A percentile compares a stretch with the other conserved stretches of the same genome.
Conservation (phyloP, 257 asterid species). For the Solanum chiquidenum region DNA sequence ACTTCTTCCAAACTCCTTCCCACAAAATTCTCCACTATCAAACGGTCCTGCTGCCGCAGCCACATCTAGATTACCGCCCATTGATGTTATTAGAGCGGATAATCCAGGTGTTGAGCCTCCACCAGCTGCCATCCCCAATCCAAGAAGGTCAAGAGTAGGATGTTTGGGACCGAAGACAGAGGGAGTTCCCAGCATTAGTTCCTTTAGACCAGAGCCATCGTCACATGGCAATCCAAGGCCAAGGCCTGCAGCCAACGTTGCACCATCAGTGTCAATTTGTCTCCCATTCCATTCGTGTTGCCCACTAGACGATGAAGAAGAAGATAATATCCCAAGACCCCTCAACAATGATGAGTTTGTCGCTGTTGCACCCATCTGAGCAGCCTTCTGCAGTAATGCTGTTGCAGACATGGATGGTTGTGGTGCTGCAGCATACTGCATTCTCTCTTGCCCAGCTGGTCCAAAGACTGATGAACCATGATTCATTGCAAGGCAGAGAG, state of each 20-base stretch:
- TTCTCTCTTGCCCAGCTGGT: conserved; percentile 41
- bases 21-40: conserved; percentile 25
- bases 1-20: conserved; percentile 36
- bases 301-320: conserved; percentile 25
- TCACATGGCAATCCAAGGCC: conserved; percentile 61
- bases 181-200: conserved; percentile 70
- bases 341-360: conserved; percentile 56
- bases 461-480: conserved; percentile 46
- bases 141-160: conserved; percentile 77
- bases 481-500: conserved; percentile 54
- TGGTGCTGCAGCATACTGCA: conserved; percentile 45
- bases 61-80: conserved; percentile 45
- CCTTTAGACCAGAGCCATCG: conserved; percentile 60
- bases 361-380: conserved; percentile 61
- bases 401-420: conserved; percentile 83
- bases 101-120: conserved; percentile 48
- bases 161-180: conserved; percentile 71
- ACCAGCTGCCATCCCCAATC: conserved; percentile 73
- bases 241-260: conserved; percentile 35
- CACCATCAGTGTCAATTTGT: conserved; percentile 27
- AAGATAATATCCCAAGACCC: conserved; percentile 47
- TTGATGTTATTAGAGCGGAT: conserved; percentile 61
- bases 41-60: conserved; percentile 28
- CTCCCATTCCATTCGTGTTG: conserved; percentile 40
- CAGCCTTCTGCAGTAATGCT: conserved; percentile 82